Percentiles rank a stretch among this genome's conserved stretches.
Conservation (phyloP, 352 stramenopile genomes). For the Phytophthora multivora region DNA sequence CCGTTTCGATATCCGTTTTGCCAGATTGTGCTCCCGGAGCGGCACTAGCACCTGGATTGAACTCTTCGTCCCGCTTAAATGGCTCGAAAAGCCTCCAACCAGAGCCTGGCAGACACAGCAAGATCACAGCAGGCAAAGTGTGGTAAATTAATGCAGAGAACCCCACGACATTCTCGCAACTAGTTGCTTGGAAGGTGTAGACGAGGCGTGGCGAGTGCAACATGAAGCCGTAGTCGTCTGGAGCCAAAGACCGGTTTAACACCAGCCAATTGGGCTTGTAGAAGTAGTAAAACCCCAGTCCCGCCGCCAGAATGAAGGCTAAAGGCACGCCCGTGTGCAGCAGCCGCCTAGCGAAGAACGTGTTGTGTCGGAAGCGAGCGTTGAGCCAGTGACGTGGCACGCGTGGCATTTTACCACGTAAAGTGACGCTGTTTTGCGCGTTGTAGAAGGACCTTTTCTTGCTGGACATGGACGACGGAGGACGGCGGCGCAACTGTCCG, state of each 20-base stretch:
- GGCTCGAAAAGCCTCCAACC: slow-evolving; percentile 71
- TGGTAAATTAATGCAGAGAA: slow-evolving; percentile 82
- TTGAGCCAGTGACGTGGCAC: slow-evolving; percentile 65
- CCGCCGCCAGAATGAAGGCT: slow-evolving; percentile 42
- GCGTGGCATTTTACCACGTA: slow-evolving; percentile 54
- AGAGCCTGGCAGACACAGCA: slow-evolving; percentile 61
- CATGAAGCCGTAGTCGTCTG: slow-evolving; percentile 51
- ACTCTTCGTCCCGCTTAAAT: slow-evolving; percentile 60
- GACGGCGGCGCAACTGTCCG: slow-evolving; percentile 29
- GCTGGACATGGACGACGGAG: slow-evolving; percentile 23
- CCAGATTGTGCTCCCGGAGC: slow-evolving; percentile 12
- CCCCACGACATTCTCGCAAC: slow-evolving; percentile 81
- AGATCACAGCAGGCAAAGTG: slow-evolving; percentile 56
- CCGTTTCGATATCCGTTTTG: slow-evolving; percentile 32
- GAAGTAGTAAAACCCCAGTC: slow-evolving; percentile 73
- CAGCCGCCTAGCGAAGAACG: slow-evolving; percentile 77
- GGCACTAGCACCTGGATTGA: background rate
- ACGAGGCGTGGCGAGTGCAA: slow-evolving; percentile 49
- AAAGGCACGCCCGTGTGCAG: slow-evolving; percentile 52
- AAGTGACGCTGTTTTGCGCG: slow-evolving; percentile 11
- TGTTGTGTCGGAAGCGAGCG: slow-evolving; percentile 70
- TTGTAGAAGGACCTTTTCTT: slow-evolving; percentile 71
- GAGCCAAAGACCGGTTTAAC: slow-evolving; percentile 36
- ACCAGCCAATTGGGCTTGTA: slow-evolving; percentile 56
- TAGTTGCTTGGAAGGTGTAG: slow-evolving; percentile 69